Base-by-base conservation (phyloP, 495 filamentous ascomycete species). In the Monascus purpureus region DNA sequence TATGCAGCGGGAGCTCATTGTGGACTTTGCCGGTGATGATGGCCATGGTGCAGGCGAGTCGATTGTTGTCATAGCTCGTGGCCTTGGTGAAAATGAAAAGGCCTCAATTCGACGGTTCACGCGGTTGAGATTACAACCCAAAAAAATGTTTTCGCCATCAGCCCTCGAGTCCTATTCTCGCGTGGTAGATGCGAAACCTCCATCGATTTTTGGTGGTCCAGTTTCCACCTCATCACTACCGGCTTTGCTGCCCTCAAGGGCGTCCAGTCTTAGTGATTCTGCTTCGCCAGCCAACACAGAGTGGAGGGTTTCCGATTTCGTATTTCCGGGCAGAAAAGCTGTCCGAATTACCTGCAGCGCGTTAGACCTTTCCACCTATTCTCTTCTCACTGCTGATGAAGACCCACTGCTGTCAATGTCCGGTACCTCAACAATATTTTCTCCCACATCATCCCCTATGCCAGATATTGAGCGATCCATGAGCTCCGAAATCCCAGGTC, bases 11-110 rank as follows among this genome's bases (percentile, higher is more conserved):
- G 77, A 66, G 29, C 53, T 96, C 13, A 77, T 85, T 46, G 81
- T 93, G 6, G 90, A 97, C 50, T 97, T 93, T 56, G 80, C 80
- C 15, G 75, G 74, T 28, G 80, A 80, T 39, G 83, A 92, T 53
- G 69, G 75, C 11, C 56, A 63, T 28, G 73, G 73, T 8, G 73
- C 71, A 23, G 84, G 84, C 15, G 86, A 94, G 50, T 65, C 61
- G 11, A 51, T 92, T 5, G 61, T 92, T 31, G 72, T 93, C 2
- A 66, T 93, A 33, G 67, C 70, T 7, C 81, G 76, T 42, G 86
- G 77, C 4, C 45, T 68, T 8, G 72, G 74, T 22, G 75, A 78
- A 33, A 64, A 55, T 11, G 44, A 57, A 26, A 50, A 46, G 23
- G 61, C 68, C 15, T 47, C 45, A 11, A 50, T 77, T 35, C 71